phyloP scores from a whole-genome alignment of 306 rosid species.

The Vigna radiata region DNA sequence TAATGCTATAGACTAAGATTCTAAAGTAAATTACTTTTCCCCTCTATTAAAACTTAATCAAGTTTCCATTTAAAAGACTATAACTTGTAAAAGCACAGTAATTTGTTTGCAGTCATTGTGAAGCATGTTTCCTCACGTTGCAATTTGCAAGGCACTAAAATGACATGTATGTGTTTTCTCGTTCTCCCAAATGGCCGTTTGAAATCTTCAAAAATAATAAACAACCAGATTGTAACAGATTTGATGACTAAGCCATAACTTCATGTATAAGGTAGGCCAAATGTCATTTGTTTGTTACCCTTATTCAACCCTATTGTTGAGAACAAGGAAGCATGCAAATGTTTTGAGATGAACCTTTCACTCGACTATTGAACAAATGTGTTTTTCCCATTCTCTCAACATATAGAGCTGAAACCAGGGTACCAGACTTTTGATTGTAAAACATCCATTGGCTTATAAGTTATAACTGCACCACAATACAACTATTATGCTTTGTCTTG shows the following conservation, averaged over 20 bases:
- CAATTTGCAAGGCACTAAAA: not conserved
- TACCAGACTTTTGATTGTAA: conserved; percentile 1
- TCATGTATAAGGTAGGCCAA: not conserved
- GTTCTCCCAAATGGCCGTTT: not conserved
- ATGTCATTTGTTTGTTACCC: not conserved
- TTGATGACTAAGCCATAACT: conserved; percentile 9
- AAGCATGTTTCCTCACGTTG: not conserved
- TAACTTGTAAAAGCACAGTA: not conserved
- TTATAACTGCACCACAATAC: not conserved
- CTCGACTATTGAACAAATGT: conserved; percentile 9
- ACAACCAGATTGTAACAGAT: not conserved
- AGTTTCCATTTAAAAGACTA: conserved; percentile 14
- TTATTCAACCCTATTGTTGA: conserved; percentile 34
- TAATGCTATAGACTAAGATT: conserved; percentile 9
- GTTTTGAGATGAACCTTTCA: conserved; percentile 14
- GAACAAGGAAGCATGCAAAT: conserved; percentile 13
- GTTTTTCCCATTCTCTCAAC: conserved; percentile 27
- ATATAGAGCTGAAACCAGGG: conserved; percentile 6
- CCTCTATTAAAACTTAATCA: not conserved
- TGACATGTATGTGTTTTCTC: not conserved
- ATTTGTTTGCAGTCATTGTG: too few species aligned
- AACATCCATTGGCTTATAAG: conserved; percentile 4
- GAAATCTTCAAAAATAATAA: not conserved
- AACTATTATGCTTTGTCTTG: conserved; percentile 14
- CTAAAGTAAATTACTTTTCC: conserved; percentile 20